Conservation (phyloP, 495 filamentous ascomycete genomes). For the Penicillium tannophilum region DNA sequence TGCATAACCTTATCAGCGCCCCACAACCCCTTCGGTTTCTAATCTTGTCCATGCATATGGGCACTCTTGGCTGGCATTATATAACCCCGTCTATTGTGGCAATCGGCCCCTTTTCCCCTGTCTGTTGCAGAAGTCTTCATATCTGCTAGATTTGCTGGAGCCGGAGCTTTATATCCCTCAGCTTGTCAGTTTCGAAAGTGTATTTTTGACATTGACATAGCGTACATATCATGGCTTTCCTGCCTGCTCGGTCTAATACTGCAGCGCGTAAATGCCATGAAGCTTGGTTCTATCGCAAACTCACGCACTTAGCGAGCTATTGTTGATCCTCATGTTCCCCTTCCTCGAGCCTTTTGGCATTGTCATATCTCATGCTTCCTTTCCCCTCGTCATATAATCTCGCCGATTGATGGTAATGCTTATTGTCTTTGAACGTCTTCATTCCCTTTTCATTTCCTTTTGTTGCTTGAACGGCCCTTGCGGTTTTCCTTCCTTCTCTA, state of each 20-base stretch:
- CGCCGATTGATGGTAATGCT: conserved; percentile 18
- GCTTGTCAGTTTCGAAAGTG: conserved; percentile 21
- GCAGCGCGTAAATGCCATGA: conserved; percentile 18
- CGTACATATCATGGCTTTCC: conserved; percentile 28
- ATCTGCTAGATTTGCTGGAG: conserved; percentile 1
- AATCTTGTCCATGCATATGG: conserved; percentile 22
- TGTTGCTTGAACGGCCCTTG: conserved; percentile 6
- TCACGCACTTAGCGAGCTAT: conserved; percentile 22
- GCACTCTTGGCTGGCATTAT: conserved; percentile 22
- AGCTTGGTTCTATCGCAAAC: conserved; percentile 16
- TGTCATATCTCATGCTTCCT: conserved; percentile 3
- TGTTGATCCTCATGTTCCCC: background rate
- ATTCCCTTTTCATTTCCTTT: conserved; percentile 10
- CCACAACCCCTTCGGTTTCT: conserved; percentile 92
- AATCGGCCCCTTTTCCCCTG: conserved; percentile 24
- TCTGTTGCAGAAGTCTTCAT: conserved; percentile 12
- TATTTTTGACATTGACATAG: conserved; percentile 20
- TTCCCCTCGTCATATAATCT: conserved; percentile 15
- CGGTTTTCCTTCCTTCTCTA: conserved; percentile 1
- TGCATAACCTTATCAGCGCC: conserved; percentile 59
- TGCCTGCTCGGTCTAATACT: conserved; percentile 5
- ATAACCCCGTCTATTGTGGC: conserved; percentile 21
- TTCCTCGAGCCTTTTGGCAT: conserved; percentile 4
- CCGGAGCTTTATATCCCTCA: conserved; percentile 19
- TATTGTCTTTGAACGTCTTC: conserved; percentile 11